A percentile compares a stretch with the other conserved stretches of the same genome.
Conservation (phyloP, 75 land plant species). For the Pseudotsuga menziesii region DNA sequence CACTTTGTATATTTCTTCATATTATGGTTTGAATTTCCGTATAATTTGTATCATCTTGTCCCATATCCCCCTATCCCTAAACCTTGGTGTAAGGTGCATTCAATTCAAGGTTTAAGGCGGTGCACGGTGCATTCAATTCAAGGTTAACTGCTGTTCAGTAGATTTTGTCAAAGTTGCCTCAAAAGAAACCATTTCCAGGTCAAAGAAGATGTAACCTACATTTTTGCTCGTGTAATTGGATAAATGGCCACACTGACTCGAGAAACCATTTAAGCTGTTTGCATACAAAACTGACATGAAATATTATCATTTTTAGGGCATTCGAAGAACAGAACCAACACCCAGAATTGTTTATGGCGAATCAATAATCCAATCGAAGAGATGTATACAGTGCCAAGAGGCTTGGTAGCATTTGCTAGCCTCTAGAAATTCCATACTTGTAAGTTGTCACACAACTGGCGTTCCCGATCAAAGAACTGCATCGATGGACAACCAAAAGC, state of each 20-base stretch:
- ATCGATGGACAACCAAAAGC: not conserved
- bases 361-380: constrained; percentile 3
- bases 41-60: too few relatives aligned
- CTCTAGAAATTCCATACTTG: not conserved
- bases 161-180: not conserved
- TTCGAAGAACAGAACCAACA: not conserved
- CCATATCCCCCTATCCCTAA: too few relatives aligned
- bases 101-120: too few relatives aligned
- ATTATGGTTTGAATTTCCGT: too few relatives aligned
- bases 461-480: constrained; percentile 8
- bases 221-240: not conserved
- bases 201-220: not conserved
- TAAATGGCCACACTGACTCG: not conserved
- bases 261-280: not conserved
- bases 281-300: not conserved
- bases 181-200: not conserved
- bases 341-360: not conserved
- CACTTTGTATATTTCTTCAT: too few relatives aligned
- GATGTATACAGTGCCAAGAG: not conserved
- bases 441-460: not conserved
- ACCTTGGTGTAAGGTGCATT: too few relatives aligned
- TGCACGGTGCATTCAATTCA: too few relatives aligned
- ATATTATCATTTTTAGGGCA: not conserved
- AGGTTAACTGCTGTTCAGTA: too few relatives aligned
- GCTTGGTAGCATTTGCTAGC: not conserved